Evolutionary conservation across 768 basidiomycete species (phyloP).

Genomic region (Gymnopilus junonius): DNA sequence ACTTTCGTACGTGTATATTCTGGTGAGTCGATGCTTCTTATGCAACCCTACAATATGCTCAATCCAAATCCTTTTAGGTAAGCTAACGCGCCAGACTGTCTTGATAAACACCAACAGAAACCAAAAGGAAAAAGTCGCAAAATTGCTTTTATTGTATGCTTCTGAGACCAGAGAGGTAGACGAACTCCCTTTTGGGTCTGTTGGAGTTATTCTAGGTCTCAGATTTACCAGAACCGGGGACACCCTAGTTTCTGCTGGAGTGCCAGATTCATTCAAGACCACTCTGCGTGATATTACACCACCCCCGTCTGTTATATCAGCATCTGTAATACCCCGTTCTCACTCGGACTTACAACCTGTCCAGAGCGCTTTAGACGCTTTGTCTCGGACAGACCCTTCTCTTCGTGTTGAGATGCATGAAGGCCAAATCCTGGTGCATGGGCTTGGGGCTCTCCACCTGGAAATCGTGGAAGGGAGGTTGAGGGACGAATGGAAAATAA

Average conservation of each 20-base stretch:
- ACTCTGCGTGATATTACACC: slow-evolving; percentile 68
- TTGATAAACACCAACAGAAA: slow-evolving; percentile 71
- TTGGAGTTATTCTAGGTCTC: slow-evolving; percentile 84
- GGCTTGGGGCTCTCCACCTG: slow-evolving; percentile 85
- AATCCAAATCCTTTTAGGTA: slow-evolving; percentile 48
- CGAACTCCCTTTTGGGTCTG: slow-evolving; percentile 76
- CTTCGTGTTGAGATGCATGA: slow-evolving; percentile 80
- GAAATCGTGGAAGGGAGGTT: slow-evolving; percentile 87
- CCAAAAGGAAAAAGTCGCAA: slow-evolving; percentile 73
- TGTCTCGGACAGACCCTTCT: slow-evolving; percentile 90
- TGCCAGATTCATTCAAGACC: slow-evolving; percentile 39
- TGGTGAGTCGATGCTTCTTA: slow-evolving; percentile 48
- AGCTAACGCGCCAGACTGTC: slow-evolving; percentile 61
- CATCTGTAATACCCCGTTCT: slow-evolving; percentile 79
- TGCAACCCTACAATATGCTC: not conserved
- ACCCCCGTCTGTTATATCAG: slow-evolving; percentile 86
- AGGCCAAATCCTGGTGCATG: slow-evolving; percentile 83
- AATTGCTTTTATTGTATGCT: slow-evolving; percentile 80
- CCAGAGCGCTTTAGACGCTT: slow-evolving; percentile 70
- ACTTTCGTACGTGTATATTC: slow-evolving; percentile 91
- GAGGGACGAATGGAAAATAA: slow-evolving; percentile 76
- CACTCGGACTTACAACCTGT: slow-evolving; percentile 80
- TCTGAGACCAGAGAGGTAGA: slow-evolving; percentile 79
- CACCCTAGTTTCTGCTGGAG: slow-evolving; percentile 67
- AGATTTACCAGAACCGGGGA: slow-evolving; percentile 88